These are phyloP conservation scores for Boletus bicolor DNA, from an alignment of 768 basidiomycete genomes.

Conservation along the genomic window DNA sequence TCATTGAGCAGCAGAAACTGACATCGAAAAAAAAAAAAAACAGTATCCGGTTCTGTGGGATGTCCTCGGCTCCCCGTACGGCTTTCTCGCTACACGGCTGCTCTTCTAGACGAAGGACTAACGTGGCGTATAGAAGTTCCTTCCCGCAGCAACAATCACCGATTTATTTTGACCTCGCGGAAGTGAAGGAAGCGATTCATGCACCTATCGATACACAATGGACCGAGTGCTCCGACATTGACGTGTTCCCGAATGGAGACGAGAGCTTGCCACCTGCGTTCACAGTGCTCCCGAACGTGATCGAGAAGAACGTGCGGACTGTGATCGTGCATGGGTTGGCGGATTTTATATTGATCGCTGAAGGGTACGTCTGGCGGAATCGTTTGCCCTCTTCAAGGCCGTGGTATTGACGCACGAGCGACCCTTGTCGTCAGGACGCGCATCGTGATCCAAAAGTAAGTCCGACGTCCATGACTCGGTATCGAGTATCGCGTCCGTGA, in stretches of 20 bases:
- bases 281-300: slow-evolving; percentile 67
- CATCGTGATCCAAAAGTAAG: slow-evolving; percentile 64
- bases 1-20: background rate
- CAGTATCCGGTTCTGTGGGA: slow-evolving; percentile 71
- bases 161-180: slow-evolving; percentile 64
- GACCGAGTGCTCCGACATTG: slow-evolving; percentile 56
- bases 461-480: background rate
- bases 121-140: slow-evolving; percentile 43
- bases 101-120: background rate
- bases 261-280: slow-evolving; percentile 58
- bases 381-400: background rate
- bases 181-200: slow-evolving; percentile 66
- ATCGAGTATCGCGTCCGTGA: too few relatives aligned
- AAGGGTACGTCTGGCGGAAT: slow-evolving; percentile 48
- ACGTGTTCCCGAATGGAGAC: slow-evolving; percentile 65
- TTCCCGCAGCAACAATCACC: slow-evolving; percentile 56
- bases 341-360: slow-evolving; percentile 71
- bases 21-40: background rate
- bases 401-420: slow-evolving; percentile 9
- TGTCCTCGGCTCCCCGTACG: slow-evolving; percentile 77
- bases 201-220: slow-evolving; percentile 60
- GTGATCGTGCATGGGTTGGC: slow-evolving; percentile 73
- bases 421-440: slow-evolving; percentile 40
- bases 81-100: background rate
- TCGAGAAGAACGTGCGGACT: slow-evolving; percentile 66